A percentile compares a stretch with the other conserved stretches of the same genome.
These are phyloP conservation scores for Gillenia trifoliata DNA, from an alignment of 306 rosid genomes.

Conservation along the genomic window DNA sequence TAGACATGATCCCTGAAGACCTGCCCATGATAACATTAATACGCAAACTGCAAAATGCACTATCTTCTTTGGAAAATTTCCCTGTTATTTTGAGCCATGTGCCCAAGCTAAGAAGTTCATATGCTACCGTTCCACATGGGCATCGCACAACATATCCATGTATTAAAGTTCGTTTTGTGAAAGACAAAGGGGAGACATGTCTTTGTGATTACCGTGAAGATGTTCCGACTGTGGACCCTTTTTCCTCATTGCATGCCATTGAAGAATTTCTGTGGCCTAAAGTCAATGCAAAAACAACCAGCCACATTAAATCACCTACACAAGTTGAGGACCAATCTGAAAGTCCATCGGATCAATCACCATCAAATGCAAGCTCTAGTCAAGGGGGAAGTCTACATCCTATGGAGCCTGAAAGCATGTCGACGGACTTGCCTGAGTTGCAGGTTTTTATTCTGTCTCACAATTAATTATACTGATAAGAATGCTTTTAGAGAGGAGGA, in stretches of 20 bases:
- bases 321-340: conserved; percentile 41
- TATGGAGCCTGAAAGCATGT: conserved; percentile 33
- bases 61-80: conserved; percentile 81
- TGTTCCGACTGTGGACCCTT: conserved; percentile 68
- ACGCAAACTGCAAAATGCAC: conserved; percentile 66
- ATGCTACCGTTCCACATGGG: conserved; percentile 66
- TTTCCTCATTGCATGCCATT: conserved; percentile 65
- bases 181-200: conserved; percentile 62
- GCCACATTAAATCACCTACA: conserved; percentile 24
- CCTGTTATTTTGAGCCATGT: conserved; percentile 68
- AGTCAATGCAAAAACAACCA: conserved; percentile 38
- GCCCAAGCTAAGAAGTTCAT: conserved; percentile 53
- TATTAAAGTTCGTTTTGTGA: conserved; percentile 65
- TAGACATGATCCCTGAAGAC: conserved; percentile 41
- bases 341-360: conserved; percentile 38
- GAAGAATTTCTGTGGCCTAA: conserved; percentile 76
- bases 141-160: conserved; percentile 59
- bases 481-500: background rate
- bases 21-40: conserved; percentile 50
- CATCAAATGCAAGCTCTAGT: conserved; percentile 43
- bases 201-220: conserved; percentile 55
- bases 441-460: conserved; percentile 41
- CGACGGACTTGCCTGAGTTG: conserved; percentile 42
- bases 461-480: background rate
- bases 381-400: conserved; percentile 32